Conservation (phyloP, 2,329 filamentous ascomycete genomes). For the Penicillium occitanis region DNA sequence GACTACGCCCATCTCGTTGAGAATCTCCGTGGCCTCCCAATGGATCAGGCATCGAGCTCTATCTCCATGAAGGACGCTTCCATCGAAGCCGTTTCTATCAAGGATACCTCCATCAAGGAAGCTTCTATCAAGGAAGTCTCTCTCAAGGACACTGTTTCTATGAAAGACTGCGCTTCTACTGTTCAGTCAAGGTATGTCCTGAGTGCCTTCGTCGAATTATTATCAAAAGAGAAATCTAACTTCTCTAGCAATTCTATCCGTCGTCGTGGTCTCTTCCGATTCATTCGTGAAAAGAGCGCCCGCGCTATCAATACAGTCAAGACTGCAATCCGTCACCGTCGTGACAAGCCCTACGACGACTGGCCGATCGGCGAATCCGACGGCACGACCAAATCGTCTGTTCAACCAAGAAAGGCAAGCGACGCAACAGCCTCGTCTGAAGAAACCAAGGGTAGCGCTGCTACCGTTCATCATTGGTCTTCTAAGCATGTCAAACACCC, state of each 20-base stretch:
- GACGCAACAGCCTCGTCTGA: slow-evolving; percentile 34
- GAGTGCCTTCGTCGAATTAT: background rate
- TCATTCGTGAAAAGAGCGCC: slow-evolving; percentile 6
- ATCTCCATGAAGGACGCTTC: background rate
- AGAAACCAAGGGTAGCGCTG: slow-evolving; percentile 33
- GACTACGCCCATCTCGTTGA: slow-evolving; percentile 3
- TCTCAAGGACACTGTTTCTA: background rate
- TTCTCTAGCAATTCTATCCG: background rate
- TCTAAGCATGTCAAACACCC: slow-evolving; percentile 31
- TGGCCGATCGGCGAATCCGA: background rate
- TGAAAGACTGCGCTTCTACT: background rate
- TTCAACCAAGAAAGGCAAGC: slow-evolving; percentile 34
- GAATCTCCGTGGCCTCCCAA: slow-evolving; percentile 1
- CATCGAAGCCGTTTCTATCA: background rate
- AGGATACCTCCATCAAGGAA: background rate
- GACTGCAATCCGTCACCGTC: slow-evolving; percentile 6
- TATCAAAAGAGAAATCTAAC: background rate
- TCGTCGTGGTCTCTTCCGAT: slow-evolving; percentile 1
- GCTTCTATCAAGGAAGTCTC: background rate
- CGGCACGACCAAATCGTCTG: background rate
- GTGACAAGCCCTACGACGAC: background rate
- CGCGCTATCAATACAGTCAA: slow-evolving; percentile 10
- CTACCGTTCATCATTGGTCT: slow-evolving; percentile 36
- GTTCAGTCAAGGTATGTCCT: slow-evolving; percentile 7
- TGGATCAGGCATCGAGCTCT: slow-evolving; percentile 9